A percentile compares a stretch with the other conserved stretches of the same genome.
Evolutionary conservation across 1,284 basidiomycete species (phyloP).

Genomic region (Termitomyces sp.): DNA sequence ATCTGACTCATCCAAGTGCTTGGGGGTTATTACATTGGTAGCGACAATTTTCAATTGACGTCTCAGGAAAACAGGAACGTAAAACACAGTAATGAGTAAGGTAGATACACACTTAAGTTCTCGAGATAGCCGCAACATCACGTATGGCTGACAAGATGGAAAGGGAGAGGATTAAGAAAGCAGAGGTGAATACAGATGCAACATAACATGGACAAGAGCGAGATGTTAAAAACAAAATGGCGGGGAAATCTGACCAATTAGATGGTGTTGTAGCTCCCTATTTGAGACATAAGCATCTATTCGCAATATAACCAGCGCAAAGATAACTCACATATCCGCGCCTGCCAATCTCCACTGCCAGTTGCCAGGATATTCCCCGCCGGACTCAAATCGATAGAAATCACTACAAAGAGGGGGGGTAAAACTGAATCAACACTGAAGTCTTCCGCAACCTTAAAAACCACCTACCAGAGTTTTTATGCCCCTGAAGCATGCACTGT

Average conservation of each 20-base stretch:
- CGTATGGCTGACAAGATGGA: slow-evolving; percentile 1
- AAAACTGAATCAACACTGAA: background rate
- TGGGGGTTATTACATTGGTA: background rate
- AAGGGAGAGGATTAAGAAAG: background rate
- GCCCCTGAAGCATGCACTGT: slow-evolving; percentile 84
- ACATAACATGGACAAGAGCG: background rate
- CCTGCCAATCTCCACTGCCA: slow-evolving; percentile 84
- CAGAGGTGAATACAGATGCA: background rate
- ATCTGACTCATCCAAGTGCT: slow-evolving; percentile 1
- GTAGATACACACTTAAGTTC: background rate
- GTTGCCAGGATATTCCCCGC: slow-evolving; percentile 75
- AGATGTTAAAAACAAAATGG: background rate
- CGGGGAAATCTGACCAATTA: slow-evolving; percentile 3
- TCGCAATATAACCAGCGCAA: background rate
- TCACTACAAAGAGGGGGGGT: slow-evolving; percentile 45
- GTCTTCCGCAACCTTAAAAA: slow-evolving; percentile 1
- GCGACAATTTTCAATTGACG: background rate
- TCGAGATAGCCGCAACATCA: background rate
- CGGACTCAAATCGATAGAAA: slow-evolving; percentile 79
- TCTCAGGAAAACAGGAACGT: background rate
- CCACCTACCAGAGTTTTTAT: slow-evolving; percentile 75
- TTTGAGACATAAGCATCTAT: background rate
- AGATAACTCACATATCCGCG: slow-evolving; percentile 62
- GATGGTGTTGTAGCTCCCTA: slow-evolving; percentile 17
- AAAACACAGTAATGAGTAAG: background rate